These are phyloP conservation scores for Geranium incanum DNA, from an alignment of 441 rosid genomes.

Conservation along the genomic window DNA sequence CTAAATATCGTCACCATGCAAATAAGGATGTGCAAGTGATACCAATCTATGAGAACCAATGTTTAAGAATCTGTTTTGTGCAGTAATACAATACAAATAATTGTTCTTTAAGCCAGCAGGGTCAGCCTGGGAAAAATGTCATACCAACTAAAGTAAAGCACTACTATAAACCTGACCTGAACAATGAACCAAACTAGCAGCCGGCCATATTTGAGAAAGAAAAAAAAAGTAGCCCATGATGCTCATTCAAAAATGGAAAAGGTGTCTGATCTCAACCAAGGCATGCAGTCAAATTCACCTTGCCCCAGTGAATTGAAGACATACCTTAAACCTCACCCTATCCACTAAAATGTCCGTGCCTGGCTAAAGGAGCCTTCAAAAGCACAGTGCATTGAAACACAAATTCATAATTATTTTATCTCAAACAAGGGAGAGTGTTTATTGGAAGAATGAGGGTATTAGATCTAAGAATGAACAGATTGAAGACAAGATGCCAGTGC, in stretches of 20 bases:
- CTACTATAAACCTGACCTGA: background rate
- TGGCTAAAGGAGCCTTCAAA: background rate
- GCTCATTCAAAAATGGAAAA: background rate
- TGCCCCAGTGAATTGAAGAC: background rate
- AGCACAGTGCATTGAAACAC: background rate
- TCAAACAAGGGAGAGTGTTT: background rate
- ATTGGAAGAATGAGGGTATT: background rate
- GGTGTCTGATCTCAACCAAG: background rate
- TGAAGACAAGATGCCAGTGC: background rate
- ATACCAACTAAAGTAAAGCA: background rate
- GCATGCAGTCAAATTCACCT: background rate
- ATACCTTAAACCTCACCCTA: background rate
- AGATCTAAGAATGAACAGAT: conserved; percentile 10
- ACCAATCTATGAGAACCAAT: background rate
- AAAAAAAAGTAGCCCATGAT: background rate
- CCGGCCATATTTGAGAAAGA: background rate
- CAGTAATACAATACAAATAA: background rate
- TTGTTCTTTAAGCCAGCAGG: background rate
- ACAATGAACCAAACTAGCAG: background rate
- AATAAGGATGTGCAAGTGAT: background rate
- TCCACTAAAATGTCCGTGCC: background rate
- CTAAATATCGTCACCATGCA: background rate
- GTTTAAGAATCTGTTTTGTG: background rate
- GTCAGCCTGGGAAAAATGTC: background rate
- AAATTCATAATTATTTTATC: background rate